These are phyloP conservation scores for Fomitopsis serialis DNA, from an alignment of 768 basidiomycete genomes.

Conservation along the genomic window DNA sequence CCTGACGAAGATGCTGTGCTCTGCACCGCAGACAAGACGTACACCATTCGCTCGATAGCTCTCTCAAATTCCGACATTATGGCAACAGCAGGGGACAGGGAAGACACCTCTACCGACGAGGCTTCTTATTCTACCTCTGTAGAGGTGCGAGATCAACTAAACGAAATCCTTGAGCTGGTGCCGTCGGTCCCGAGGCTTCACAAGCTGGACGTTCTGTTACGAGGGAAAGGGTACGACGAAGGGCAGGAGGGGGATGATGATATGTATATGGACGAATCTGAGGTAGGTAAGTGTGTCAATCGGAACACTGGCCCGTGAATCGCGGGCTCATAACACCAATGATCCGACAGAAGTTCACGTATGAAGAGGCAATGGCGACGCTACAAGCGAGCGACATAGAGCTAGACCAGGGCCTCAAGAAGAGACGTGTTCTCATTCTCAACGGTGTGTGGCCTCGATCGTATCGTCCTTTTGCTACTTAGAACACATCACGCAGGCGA, in stretches of 20 bases:
- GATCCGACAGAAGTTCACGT: slow-evolving; percentile 38
- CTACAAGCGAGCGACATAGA: slow-evolving; percentile 85
- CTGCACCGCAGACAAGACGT: slow-evolving; percentile 81
- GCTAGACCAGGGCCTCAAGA: slow-evolving; percentile 54
- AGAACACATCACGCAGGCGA: slow-evolving; percentile 37
- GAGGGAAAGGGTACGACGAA: slow-evolving; percentile 69
- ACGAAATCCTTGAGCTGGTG: slow-evolving; percentile 78
- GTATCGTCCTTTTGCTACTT: background rate
- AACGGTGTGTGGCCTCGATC: slow-evolving; percentile 41
- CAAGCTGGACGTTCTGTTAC: slow-evolving; percentile 54
- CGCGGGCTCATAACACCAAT: no score
- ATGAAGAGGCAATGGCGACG: slow-evolving; percentile 53
- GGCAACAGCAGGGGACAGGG: slow-evolving; percentile 43
- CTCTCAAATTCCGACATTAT: slow-evolving; percentile 87
- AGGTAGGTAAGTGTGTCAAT: background rate
- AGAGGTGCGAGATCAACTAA: slow-evolving; percentile 74
- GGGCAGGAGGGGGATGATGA: slow-evolving; percentile 42
- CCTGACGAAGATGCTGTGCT: slow-evolving; percentile 83
- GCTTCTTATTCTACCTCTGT: slow-evolving; percentile 30
- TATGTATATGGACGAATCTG: slow-evolving; percentile 18
- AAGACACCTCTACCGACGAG: background rate
- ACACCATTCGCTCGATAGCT: slow-evolving; percentile 75
- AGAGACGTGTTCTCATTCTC: slow-evolving; percentile 68
- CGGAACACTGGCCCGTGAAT: no score
- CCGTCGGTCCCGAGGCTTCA: slow-evolving; percentile 76